These are phyloP conservation scores for Ligustrum vulgare DNA, from an alignment of 257 asterid genomes.

Conservation along the genomic window DNA sequence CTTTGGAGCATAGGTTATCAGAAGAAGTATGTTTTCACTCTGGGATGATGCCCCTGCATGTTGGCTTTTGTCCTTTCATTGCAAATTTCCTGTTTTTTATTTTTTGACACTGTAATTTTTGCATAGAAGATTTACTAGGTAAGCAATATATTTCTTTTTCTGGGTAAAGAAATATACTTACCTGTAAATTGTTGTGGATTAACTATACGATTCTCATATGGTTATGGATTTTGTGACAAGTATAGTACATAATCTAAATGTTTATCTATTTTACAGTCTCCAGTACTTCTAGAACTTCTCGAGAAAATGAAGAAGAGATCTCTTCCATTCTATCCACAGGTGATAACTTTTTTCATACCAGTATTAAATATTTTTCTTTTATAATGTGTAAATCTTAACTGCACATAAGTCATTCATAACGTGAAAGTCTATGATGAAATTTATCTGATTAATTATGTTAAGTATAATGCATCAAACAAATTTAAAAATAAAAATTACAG, in stretches of 20 bases:
- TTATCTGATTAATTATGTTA: neutral
- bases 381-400: neutral
- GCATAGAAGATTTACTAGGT: neutral
- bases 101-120: neutral
- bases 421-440: neutral
- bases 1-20: neutral
- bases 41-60: neutral
- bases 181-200: neutral
- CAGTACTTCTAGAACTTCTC: constrained; percentile 69
- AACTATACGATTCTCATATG: neutral
- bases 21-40: too few relatives aligned
- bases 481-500: neutral
- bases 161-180: neutral
- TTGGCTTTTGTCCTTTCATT: neutral
- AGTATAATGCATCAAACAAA: neutral
- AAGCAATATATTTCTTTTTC: neutral
- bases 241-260: neutral
- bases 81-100: neutral
- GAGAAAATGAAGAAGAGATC: constrained; percentile 61
- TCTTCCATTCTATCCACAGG: constrained; percentile 71
- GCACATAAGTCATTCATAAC: neutral
- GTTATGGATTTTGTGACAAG: neutral
- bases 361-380: neutral
- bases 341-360: constrained; percentile 13
- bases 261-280: constrained; percentile 51